Evolutionary conservation across 2,329 filamentous ascomycete species (phyloP).

Genomic region (Pyrenophora graminea): DNA sequence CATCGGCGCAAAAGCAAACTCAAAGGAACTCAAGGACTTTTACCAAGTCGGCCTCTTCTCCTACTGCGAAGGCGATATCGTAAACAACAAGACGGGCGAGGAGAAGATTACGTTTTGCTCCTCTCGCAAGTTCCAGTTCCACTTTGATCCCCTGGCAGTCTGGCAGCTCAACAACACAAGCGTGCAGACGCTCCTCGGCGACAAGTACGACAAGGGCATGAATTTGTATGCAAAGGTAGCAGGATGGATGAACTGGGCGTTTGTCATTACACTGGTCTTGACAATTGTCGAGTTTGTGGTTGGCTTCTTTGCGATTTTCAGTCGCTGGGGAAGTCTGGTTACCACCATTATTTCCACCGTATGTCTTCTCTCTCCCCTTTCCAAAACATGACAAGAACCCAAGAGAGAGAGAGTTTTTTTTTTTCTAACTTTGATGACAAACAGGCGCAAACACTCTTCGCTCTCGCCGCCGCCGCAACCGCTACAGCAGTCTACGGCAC

Average conservation of each 20-base stretch:
- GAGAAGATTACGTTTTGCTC: slow-evolving; percentile 66
- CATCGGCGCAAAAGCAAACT: slow-evolving; percentile 44
- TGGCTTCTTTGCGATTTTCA: slow-evolving; percentile 82
- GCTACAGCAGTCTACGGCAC: slow-evolving; percentile 74
- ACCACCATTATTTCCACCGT: slow-evolving; percentile 77
- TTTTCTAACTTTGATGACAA: slow-evolving; percentile 9
- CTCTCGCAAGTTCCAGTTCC: slow-evolving; percentile 74
- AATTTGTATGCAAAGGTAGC: slow-evolving; percentile 73
- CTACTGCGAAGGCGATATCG: slow-evolving; percentile 71
- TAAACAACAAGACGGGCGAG: slow-evolving; percentile 52
- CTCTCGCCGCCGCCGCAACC: slow-evolving; percentile 69
- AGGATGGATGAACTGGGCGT: slow-evolving; percentile 83
- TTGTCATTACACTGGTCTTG: slow-evolving; percentile 71
- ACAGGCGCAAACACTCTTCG: slow-evolving; percentile 59
- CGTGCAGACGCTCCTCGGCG: slow-evolving; percentile 61
- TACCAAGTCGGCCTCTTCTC: slow-evolving; percentile 87
- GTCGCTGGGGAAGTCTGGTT: slow-evolving; percentile 76
- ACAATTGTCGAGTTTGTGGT: slow-evolving; percentile 74
- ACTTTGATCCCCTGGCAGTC: slow-evolving; percentile 69
- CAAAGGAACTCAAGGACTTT: slow-evolving; percentile 65
- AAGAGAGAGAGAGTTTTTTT: too few relatives aligned
- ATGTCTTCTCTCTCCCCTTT: slow-evolving; percentile 46
- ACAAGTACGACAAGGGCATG: slow-evolving; percentile 68
- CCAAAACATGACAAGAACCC: slow-evolving; percentile 20
- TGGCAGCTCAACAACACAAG: slow-evolving; percentile 64